A percentile compares a stretch with the other conserved stretches of the same genome.
phyloP scores from a whole-genome alignment of 495 filamentous ascomycete genomes.

The Sporormia fimetaria region DNA sequence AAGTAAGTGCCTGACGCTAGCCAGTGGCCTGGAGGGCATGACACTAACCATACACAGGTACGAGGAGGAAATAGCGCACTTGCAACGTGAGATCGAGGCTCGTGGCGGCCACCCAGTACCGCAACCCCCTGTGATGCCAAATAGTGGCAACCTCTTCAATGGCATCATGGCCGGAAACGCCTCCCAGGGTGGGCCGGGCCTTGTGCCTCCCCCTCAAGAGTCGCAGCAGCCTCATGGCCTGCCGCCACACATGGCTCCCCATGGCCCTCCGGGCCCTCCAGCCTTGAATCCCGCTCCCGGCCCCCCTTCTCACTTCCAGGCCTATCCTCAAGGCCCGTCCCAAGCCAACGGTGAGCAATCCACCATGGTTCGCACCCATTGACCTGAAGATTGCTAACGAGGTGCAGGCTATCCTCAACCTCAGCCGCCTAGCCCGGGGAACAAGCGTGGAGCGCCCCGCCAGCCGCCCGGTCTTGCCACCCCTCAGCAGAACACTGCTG shows the following conservation, averaged over 20 bases:
- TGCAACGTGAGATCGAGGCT: conserved; percentile 80
- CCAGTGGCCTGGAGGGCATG: background rate
- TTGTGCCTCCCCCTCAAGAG: conserved; percentile 71
- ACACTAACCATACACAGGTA: conserved; percentile 47
- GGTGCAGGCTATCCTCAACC: conserved; percentile 33
- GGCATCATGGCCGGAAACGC: conserved; percentile 90
- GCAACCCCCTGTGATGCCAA: conserved; percentile 76
- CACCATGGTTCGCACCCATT: background rate
- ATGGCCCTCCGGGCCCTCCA: conserved; percentile 30
- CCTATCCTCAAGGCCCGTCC: conserved; percentile 38
- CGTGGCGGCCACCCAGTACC: conserved; percentile 64
- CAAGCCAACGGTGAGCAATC: conserved; percentile 15
- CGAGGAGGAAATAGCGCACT: conserved; percentile 75
- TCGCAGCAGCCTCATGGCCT: conserved; percentile 43
- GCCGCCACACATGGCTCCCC: conserved; percentile 28
- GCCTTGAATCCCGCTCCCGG: conserved; percentile 31
- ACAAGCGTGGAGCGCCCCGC: conserved; percentile 43
- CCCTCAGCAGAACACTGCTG: conserved; percentile 73
- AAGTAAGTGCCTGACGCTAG: conserved; percentile 51
- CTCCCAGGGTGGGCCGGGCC: conserved; percentile 69
- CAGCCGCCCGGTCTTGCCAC: conserved; percentile 64
- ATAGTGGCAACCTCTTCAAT: conserved; percentile 85
- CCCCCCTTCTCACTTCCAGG: conserved; percentile 32
- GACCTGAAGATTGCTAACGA: conserved; percentile 1
- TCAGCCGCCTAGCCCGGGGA: conserved; percentile 77